A percentile compares a stretch with the other conserved stretches of the same genome.
These are phyloP conservation scores for Arabidopsis thaliana DNA, from an alignment of 345 rosid genomes.

Conservation along the genomic window DNA sequence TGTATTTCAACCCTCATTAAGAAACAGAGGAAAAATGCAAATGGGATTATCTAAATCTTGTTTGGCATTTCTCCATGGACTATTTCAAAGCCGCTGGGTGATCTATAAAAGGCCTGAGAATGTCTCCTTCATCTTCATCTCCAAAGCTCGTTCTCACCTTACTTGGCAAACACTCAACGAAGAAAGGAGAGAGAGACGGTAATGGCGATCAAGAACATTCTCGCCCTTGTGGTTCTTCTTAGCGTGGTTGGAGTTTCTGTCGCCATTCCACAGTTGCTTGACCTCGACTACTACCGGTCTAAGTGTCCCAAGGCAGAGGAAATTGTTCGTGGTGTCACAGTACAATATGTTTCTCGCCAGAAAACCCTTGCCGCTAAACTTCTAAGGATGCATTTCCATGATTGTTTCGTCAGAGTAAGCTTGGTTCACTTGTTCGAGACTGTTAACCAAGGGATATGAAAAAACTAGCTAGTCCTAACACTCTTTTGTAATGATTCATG, in stretches of 20 bases:
- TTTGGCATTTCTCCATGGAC: conserved; percentile 33
- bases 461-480: not conserved
- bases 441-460: not conserved
- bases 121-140: conserved; percentile 14
- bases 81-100: conserved; percentile 34
- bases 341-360: conserved; percentile 46
- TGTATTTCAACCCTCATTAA: conserved; percentile 28
- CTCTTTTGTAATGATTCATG: not conserved
- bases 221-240: conserved; percentile 43
- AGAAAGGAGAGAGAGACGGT: not conserved
- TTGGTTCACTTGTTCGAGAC: not conserved
- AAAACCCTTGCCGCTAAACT: conserved; percentile 55
- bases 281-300: conserved; percentile 45
- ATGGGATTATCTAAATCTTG: conserved; percentile 27
- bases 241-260: conserved; percentile 38
- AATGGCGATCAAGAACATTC: conserved; percentile 54
- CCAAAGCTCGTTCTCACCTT: not conserved
- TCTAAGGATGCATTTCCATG: conserved; percentile 63
- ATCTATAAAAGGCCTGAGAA: conserved; percentile 38
- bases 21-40: conserved; percentile 30
- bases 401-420: conserved; percentile 59
- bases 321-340: conserved; percentile 39
- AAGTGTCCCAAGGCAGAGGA: conserved; percentile 52
- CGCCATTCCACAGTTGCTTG: conserved; percentile 28
- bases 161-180: conserved; percentile 30